Evolutionary conservation across 1,139 yeast genomes (phyloP), one percentile per base, ranked within the genome.

Genomic region (Candida neerlandica): DNA sequence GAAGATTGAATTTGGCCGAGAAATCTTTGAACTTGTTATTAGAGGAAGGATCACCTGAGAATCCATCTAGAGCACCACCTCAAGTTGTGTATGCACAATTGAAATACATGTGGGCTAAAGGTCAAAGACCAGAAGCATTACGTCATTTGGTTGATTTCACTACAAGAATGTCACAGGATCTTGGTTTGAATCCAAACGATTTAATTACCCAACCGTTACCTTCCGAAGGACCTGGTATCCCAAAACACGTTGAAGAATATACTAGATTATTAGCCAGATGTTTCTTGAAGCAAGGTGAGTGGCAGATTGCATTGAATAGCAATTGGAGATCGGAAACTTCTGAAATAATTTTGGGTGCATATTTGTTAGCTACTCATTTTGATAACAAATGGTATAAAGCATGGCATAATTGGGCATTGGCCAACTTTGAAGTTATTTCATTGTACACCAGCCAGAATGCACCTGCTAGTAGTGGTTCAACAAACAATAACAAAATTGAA

Each of bases 391-490:
- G 99, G 97, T 95, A 95, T 64, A 94, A 95, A 62, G 99, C 99
- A 19, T 95, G 99, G 99, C 99, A 95, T 63, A 92, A 91, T 63
- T 95, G 99, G 99, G 99, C 99, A 0, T 73, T 95, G 60, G 97
- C 99, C 0, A 95, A 95, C 66, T 95, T 91, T 65, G 97, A 92
- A 63, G 97, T 92, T 1, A 89, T 94, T 27, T 87, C 97, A 0
- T 76, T 86, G 46, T 75, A 75, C 57, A 78, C 84, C 0, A 69
- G 80, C 12, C 77, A 71, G 47, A 66, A 64, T 39, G 64, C 63
- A 40, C 52, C 58, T 38, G 51, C 73, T 52, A 26, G 33, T 15
- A 27, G 21, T 27, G 42, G 33, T 5, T 61, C 65, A 59, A 42
- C 44, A 5, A 51, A 37, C 32, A 62, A 55, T 41, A 62, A 55